Conservation (phyloP, 495 filamentous ascomycete genomes). For the Chaetomidium leptoderma region DNA sequence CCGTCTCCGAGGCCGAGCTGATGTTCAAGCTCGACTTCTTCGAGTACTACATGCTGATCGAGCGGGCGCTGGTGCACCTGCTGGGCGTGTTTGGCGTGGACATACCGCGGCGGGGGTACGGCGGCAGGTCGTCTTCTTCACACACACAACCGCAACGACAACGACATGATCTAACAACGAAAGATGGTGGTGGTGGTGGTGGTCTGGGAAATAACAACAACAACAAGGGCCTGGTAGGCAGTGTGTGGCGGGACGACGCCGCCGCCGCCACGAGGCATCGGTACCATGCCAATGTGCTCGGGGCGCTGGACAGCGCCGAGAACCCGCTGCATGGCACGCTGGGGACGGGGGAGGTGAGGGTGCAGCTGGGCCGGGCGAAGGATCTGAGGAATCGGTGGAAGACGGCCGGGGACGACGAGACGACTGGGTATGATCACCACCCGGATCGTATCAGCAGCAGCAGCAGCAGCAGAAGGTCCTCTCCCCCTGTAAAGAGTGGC, state of each 20-base stretch:
- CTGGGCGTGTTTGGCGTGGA: conserved; percentile 53
- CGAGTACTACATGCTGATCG: conserved; percentile 64
- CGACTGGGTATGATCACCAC: conserved; percentile 25
- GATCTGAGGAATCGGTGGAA: conserved; percentile 67
- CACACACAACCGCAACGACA: not conserved
- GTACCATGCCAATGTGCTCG: conserved; percentile 63
- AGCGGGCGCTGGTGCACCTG: conserved; percentile 59
- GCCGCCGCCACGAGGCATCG: too few species aligned
- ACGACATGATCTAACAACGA: not conserved
- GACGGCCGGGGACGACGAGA: conserved; percentile 50
- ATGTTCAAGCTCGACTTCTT: conserved; percentile 71
- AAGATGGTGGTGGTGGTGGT: not conserved
- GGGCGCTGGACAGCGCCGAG: conserved; percentile 44
- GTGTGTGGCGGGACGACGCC: not conserved
- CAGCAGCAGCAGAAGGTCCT: too few species aligned
- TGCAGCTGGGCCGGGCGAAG: conserved; percentile 55
- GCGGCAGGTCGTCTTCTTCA: too few species aligned
- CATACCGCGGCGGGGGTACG: conserved; percentile 28
- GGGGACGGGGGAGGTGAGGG: conserved; percentile 43
- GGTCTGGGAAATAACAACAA: not conserved
- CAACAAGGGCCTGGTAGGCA: not conserved
- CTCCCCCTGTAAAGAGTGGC: not conserved
- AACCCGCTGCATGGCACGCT: conserved; percentile 52
- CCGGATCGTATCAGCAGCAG: not conserved
- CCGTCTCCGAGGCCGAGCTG: conserved; percentile 44